Percentiles rank a stretch among this genome's conserved stretches.
phyloP scores from a whole-genome alignment of 1,284 basidiomycete species.

The Porphyrellus sp. region DNA sequence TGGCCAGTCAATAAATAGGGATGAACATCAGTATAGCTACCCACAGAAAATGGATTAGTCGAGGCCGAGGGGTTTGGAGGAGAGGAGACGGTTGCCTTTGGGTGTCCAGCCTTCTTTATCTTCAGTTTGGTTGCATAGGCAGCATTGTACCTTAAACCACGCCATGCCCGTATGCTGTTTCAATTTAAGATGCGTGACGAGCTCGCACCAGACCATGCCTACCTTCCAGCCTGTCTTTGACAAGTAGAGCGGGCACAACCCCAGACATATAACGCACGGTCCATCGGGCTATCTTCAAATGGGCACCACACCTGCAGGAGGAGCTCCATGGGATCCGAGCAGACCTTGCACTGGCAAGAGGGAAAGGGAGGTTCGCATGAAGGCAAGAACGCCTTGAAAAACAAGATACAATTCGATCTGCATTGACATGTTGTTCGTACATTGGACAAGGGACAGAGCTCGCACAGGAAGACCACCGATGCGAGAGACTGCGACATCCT shows the following conservation, averaged over 20 bases:
- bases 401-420: slow-evolving; percentile 29
- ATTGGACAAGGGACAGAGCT: slow-evolving; percentile 43
- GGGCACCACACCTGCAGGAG: slow-evolving; percentile 85
- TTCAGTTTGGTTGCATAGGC: slow-evolving; percentile 69
- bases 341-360: slow-evolving; percentile 65
- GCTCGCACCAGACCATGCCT: slow-evolving; percentile 34
- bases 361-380: slow-evolving; percentile 51
- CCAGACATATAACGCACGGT: slow-evolving; percentile 79
- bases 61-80: slow-evolving; percentile 37
- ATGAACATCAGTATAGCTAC: slow-evolving; percentile 15
- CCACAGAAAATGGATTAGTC: slow-evolving; percentile 69
- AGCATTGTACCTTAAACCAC: slow-evolving; percentile 67
- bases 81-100: slow-evolving; percentile 35
- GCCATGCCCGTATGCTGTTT: slow-evolving; percentile 71
- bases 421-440: slow-evolving; percentile 33
- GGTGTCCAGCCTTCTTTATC: slow-evolving; percentile 41
- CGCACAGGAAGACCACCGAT: slow-evolving; percentile 85
- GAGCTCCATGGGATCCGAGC: slow-evolving; percentile 69
- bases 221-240: slow-evolving; percentile 72
- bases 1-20: background rate
- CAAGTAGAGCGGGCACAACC: slow-evolving; percentile 66
- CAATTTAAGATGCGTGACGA: slow-evolving; percentile 13
- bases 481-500: slow-evolving; percentile 77
- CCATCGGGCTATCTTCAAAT: slow-evolving; percentile 75
- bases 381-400: slow-evolving; percentile 55